A percentile compares a stretch with the other conserved stretches of the same genome.
Conservation (phyloP, 176 grass and related monocot species). For the Urochloa ruziziensis region DNA sequence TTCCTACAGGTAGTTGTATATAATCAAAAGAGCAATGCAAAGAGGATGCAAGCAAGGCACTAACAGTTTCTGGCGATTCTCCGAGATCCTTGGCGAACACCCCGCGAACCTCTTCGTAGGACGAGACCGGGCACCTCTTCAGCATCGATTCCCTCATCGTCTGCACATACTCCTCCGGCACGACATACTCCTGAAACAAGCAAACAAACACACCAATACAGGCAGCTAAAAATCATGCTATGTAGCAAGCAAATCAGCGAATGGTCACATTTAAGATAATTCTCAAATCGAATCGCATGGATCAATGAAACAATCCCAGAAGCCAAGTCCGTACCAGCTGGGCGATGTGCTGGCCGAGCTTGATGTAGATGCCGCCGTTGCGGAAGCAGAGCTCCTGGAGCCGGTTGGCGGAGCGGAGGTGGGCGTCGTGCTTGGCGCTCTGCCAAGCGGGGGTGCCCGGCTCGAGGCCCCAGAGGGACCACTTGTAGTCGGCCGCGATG, state of each 20-base stretch:
- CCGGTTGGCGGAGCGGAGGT: slow-evolving; percentile 67
- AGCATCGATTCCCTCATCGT: slow-evolving; percentile 92
- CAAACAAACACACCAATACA: background rate
- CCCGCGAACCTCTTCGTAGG: slow-evolving; percentile 59
- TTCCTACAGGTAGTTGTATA: slow-evolving; percentile 2
- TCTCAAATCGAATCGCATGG: background rate
- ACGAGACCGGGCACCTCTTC: slow-evolving; percentile 87
- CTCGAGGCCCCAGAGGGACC: slow-evolving; percentile 70
- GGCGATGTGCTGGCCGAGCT: slow-evolving; percentile 90
- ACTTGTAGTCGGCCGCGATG: slow-evolving; percentile 78
- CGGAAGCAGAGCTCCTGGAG: slow-evolving; percentile 95
- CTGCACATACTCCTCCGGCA: slow-evolving; percentile 80
- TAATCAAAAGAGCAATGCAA: slow-evolving; percentile 5
- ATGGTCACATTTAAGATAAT: background rate
- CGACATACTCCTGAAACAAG: slow-evolving; percentile 67
- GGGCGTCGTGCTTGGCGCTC: slow-evolving; percentile 56
- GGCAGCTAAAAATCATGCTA: background rate
- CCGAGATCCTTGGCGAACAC: slow-evolving; percentile 79
- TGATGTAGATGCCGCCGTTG: slow-evolving; percentile 96
- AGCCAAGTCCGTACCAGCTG: slow-evolving; percentile 55
- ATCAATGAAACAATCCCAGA: background rate
- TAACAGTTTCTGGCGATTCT: slow-evolving; percentile 69
- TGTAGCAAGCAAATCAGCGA: background rate
- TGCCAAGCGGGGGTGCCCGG: slow-evolving; percentile 52
- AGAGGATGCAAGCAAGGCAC: slow-evolving; percentile 14